Evolutionary conservation across 2,329 filamentous ascomycete genomes (phyloP).

Genomic region (Fusarium xylarioides): DNA sequence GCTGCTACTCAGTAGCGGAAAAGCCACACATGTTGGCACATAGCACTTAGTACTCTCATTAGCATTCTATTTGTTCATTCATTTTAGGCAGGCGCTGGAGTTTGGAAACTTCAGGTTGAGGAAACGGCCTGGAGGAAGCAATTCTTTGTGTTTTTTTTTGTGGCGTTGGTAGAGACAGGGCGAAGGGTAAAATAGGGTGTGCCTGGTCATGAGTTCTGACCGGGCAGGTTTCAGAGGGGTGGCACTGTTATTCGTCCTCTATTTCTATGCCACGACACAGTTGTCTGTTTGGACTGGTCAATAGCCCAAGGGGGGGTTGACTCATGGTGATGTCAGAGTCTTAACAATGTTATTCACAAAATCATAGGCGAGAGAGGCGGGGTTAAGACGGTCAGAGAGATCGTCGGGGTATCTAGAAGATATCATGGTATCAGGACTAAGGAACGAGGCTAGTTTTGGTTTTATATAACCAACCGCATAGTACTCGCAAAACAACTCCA

Average conservation of each 20-base stretch:
- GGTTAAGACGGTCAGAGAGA: constrained; percentile 7
- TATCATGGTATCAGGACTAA: constrained; percentile 4
- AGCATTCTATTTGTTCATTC: constrained; percentile 20
- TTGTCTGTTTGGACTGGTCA: constrained; percentile 24
- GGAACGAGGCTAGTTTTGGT: background rate
- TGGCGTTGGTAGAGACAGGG: constrained; percentile 36
- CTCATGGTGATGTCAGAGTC: constrained; percentile 18
- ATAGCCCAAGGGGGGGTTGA: constrained; percentile 31
- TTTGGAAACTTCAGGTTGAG: constrained; percentile 27
- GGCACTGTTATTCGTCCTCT: constrained; percentile 14
- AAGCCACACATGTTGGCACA: constrained; percentile 18
- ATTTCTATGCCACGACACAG: constrained; percentile 24
- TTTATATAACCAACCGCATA: constrained; percentile 5
- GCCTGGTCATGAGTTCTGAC: constrained; percentile 29
- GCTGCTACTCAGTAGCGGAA: constrained; percentile 52
- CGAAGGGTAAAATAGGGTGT: constrained; percentile 35
- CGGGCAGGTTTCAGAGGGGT: constrained; percentile 22
- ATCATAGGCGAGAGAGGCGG: constrained; percentile 11
- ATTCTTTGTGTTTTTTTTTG: constrained; percentile 24
- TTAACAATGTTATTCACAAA: constrained; percentile 25
- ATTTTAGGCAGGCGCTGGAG: constrained; percentile 35
- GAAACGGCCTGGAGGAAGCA: constrained; percentile 16
- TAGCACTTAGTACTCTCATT: constrained; percentile 35
- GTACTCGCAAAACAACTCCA: constrained; percentile 37
- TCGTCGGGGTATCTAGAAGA: constrained; percentile 17